Percentiles rank a stretch among this genome's conserved stretches.
Conservation (phyloP, 2,329 filamentous ascomycete species). For the Fusarium miscanthi region DNA sequence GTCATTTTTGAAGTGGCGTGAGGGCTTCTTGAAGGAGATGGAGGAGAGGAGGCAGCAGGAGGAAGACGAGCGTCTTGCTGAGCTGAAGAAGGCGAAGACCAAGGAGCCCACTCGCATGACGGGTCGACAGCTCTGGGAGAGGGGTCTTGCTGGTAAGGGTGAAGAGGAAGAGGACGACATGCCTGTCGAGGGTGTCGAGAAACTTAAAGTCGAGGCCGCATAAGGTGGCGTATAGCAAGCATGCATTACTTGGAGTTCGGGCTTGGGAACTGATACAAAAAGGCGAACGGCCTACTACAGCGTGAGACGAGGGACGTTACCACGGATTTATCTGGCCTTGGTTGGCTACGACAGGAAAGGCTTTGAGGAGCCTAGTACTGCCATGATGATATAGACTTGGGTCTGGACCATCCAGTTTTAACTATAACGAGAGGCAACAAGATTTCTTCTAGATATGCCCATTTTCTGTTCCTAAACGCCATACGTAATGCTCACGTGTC, state of each 20-base stretch:
- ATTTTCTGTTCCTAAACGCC: constrained; percentile 43
- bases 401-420: constrained; percentile 29
- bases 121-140: constrained; percentile 82
- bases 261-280: constrained; percentile 38
- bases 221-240: constrained; percentile 16
- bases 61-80: constrained; percentile 83
- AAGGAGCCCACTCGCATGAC: constrained; percentile 81
- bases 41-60: constrained; percentile 74
- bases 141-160: constrained; percentile 73
- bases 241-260: constrained; percentile 46
- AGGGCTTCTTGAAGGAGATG: constrained; percentile 82
- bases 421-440: constrained; percentile 36
- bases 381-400: constrained; percentile 34
- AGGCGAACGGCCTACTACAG: constrained; percentile 13
- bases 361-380: neutral
- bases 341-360: neutral
- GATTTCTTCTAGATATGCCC: constrained; percentile 36
- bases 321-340: neutral
- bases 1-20: constrained; percentile 85
- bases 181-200: constrained; percentile 72
- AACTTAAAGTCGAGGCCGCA: constrained; percentile 74
- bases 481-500: constrained; percentile 38
- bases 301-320: constrained; percentile 21
- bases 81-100: constrained; percentile 80
- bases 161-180: constrained; percentile 75